These are phyloP conservation scores for Phaeosphaeriaceae sp. DNA, from an alignment of 2,329 filamentous ascomycete genomes.

Conservation along the genomic window DNA sequence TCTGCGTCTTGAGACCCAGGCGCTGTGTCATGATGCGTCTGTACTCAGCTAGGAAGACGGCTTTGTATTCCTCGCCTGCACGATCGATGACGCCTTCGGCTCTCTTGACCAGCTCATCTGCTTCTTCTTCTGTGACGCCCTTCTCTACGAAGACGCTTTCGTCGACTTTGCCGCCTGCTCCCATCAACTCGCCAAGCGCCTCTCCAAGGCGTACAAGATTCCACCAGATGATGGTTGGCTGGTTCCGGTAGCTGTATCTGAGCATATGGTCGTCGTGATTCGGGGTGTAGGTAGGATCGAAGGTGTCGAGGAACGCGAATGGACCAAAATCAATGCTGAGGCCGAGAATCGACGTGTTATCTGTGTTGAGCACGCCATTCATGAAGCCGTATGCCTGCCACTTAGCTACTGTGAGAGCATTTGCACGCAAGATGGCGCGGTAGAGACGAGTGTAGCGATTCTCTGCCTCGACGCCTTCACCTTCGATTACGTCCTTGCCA, in stretches of 20 bases:
- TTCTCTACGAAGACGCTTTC: slow-evolving; percentile 73
- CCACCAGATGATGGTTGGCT: slow-evolving; percentile 98
- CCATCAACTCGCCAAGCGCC: slow-evolving; percentile 85
- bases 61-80: slow-evolving; percentile 85
- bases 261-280: slow-evolving; percentile 93
- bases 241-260: slow-evolving; percentile 91
- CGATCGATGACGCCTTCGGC: slow-evolving; percentile 85
- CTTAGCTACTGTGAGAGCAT: slow-evolving; percentile 85
- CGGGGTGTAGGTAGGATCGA: slow-evolving; percentile 92
- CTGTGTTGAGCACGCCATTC: slow-evolving; percentile 97
- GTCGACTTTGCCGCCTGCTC: slow-evolving; percentile 77
- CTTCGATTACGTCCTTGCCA: slow-evolving; percentile 68
- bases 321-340: slow-evolving; percentile 94
- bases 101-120: slow-evolving; percentile 74
- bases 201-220: slow-evolving; percentile 93
- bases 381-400: slow-evolving; percentile 99
- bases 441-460: slow-evolving; percentile 90
- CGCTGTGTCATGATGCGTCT: slow-evolving; percentile 82
- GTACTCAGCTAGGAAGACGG: slow-evolving; percentile 88
- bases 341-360: slow-evolving; percentile 92
- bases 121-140: slow-evolving; percentile 75
- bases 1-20: slow-evolving; percentile 75
- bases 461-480: slow-evolving; percentile 72
- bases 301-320: slow-evolving; percentile 97
- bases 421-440: slow-evolving; percentile 83